Conservation (phyloP, 306 rosid species). For the Astragalus glycyphyllos region DNA sequence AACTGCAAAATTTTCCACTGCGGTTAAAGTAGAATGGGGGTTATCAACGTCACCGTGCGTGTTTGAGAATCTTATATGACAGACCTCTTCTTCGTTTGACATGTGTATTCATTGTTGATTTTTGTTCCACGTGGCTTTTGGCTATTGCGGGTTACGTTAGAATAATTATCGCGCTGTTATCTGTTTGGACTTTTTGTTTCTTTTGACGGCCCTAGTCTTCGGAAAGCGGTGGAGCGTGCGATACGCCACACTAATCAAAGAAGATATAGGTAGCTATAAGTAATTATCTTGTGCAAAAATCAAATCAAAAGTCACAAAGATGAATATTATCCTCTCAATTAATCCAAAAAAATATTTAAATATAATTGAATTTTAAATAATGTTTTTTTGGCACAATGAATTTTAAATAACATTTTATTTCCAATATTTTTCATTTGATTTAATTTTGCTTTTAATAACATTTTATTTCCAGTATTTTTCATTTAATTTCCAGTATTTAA, state of each 20-base stretch:
- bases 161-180: not conserved
- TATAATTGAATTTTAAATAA: too few relatives aligned
- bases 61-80: not conserved
- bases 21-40: conserved; percentile 48
- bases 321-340: too few relatives aligned
- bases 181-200: not conserved
- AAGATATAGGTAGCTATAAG: not conserved
- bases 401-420: too few relatives aligned
- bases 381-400: too few relatives aligned
- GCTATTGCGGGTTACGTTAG: conserved; percentile 14
- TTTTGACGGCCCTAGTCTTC: conserved; percentile 44
- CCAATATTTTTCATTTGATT: too few relatives aligned
- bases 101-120: not conserved
- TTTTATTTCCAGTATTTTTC: too few relatives aligned
- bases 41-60: conserved; percentile 21
- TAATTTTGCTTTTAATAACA: too few relatives aligned
- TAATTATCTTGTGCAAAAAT: not conserved
- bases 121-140: conserved; percentile 20
- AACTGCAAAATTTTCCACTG: conserved; percentile 45
- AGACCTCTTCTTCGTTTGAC: conserved; percentile 22
- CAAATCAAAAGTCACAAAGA: not conserved
- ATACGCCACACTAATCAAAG: conserved; percentile 41
- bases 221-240: conserved; percentile 44
- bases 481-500: too few relatives aligned
- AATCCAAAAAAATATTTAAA: too few relatives aligned